Base-by-base conservation (phyloP, 1,284 basidiomycete genomes). In the Trichosporon sp. region DNA sequence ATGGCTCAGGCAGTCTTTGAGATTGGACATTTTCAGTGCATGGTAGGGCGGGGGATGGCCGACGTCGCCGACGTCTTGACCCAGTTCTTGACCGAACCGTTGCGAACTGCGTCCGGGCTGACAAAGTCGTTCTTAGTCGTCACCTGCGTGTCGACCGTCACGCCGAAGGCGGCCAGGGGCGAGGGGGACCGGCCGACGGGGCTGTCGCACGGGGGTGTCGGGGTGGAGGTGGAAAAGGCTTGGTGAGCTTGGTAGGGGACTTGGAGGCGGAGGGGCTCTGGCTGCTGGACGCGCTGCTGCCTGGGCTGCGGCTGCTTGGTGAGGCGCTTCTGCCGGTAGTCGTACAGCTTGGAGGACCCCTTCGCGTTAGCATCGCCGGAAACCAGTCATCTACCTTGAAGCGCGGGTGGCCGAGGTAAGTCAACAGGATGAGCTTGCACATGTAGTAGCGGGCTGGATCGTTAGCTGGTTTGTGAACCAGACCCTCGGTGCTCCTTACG, bases 361-460 rank as follows among this genome's bases (percentile, higher is more conserved):
- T 60, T 32, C 56, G 27, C 29, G 56, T 60, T 23, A 60, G 56
- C 56, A 60, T 32, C 18, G 27, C 27, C 8, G 15, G 13, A n/a
- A 60, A 12, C 27, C 27, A 18, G 27, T n/a, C 56, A 60, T 21
- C 64, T 21, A 75, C 78, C 71, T 75, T 72, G 64, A 76, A 77
- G 56, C 70, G 68, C 9, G 80, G 77, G 75, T 81, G 79, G 27
- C 76, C 73, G 42, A 81, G 73, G 72, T 79, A 81, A 27, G 73
- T 74, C 63, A 80, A 74, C 73, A 78, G 70, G 29, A 76, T 47
- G 25, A 81, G 75, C 68, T 81, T 81, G 70, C 77, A 56, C 34
- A 76, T 76, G 75, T 76, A 79, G 73, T 80, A 81, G 74, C 78
- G 76, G 32, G 78, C 80, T 81, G 69, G 11, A 15, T 38, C 32